phyloP scores from a whole-genome alignment of 768 basidiomycete genomes.

The Tricholoma matsutake region DNA sequence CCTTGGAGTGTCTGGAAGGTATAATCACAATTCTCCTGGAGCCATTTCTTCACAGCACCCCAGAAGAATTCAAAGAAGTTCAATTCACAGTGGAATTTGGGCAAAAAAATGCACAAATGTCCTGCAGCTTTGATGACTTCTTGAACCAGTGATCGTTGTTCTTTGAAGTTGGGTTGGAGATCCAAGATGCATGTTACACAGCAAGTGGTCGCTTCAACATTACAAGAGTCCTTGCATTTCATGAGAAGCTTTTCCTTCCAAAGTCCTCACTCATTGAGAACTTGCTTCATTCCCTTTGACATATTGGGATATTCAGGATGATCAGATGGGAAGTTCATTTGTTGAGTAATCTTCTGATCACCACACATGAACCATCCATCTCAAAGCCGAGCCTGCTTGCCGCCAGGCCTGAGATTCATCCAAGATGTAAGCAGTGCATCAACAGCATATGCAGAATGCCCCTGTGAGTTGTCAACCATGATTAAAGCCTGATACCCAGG shows the following conservation, averaged over 20 bases:
- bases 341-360: slow-evolving; percentile 24
- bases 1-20: no score
- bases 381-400: slow-evolving; percentile 33
- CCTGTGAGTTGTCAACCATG: slow-evolving; percentile 41
- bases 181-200: slow-evolving; percentile 19
- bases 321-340: slow-evolving; percentile 33
- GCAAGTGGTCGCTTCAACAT: slow-evolving; percentile 4
- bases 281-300: slow-evolving; percentile 22
- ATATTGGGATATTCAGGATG: slow-evolving; percentile 27
- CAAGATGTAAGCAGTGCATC: slow-evolving; percentile 31
- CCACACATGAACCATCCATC: slow-evolving; percentile 29
- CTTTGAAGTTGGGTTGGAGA: no score
- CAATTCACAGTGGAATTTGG: no score
- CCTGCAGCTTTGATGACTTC: no score
- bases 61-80: slow-evolving; percentile 10
- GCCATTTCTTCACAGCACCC: no score
- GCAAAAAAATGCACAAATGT: no score
- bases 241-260: slow-evolving; percentile 9
- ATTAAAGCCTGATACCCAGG: slow-evolving; percentile 32
- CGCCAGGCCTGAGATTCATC: slow-evolving; percentile 39
- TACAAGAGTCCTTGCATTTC: slow-evolving; percentile 17
- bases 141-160: no score
- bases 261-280: slow-evolving; percentile 16
- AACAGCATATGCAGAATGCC: slow-evolving; percentile 32
- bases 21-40: no score